Conservation (phyloP, 148 eudicot species). For the Nyssa sinensis region DNA sequence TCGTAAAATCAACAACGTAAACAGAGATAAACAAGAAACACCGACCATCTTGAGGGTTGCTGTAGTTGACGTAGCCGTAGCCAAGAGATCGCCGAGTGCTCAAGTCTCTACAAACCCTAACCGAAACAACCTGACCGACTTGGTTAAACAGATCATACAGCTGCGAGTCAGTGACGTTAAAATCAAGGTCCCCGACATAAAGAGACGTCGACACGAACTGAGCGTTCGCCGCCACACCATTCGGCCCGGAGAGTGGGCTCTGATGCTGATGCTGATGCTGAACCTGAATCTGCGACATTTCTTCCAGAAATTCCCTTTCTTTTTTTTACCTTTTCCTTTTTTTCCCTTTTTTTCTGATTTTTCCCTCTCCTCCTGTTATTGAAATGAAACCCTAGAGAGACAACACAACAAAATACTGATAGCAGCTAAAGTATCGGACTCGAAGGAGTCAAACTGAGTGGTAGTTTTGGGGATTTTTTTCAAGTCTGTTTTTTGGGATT, state of each 20-base stretch:
- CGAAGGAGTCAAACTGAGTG: background rate
- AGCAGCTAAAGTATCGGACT: background rate
- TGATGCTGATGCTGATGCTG: constrained; percentile 48
- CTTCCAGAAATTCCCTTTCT: background rate
- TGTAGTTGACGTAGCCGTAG: constrained; percentile 80
- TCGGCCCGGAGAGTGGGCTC: constrained; percentile 20
- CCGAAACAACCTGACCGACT: constrained; percentile 83
- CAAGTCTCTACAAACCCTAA: constrained; percentile 85
- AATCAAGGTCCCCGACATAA: constrained; percentile 87
- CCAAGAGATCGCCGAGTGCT: constrained; percentile 71
- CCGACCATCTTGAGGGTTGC: constrained; percentile 69
- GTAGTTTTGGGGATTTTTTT: constrained; percentile 13
- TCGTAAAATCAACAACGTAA: background rate
- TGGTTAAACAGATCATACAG: constrained; percentile 82
- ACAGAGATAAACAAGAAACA: background rate
- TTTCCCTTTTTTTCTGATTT: constrained; percentile 6
- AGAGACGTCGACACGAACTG: constrained; percentile 63
- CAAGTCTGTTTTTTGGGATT: constrained; percentile 11
- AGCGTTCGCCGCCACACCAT: constrained; percentile 21
- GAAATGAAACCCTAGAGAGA: constrained; percentile 20
- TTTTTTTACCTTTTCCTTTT: background rate
- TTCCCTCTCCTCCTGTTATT: constrained; percentile 23
- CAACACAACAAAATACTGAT: constrained; percentile 11
- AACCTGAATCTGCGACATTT: constrained; percentile 71
- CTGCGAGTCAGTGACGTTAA: constrained; percentile 78